Evolutionary conservation across 352 stramenopile genomes (phyloP), one percentile per base, ranked within the genome.

Genomic region (Thalassiosira mediterranea): DNA sequence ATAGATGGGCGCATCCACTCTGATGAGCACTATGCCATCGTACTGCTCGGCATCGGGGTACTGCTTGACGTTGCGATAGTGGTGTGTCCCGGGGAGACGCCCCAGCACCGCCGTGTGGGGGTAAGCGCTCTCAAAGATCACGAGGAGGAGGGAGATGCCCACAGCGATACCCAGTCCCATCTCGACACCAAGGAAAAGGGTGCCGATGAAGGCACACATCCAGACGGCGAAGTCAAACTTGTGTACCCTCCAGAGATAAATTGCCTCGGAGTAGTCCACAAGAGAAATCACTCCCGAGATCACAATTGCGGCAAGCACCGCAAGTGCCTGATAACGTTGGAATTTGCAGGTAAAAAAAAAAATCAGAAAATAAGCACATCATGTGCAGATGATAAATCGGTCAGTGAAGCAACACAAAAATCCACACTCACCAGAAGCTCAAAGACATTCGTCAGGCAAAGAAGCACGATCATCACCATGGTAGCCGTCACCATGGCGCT

Each of bases 341-440:
- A n/a, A n/a, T n/a, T n/a, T n/a, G n/a, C n/a, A n/a, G n/a, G n/a
- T n/a, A n/a, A n/a, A n/a, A n/a, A n/a, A n/a, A n/a, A n/a, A n/a
- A n/a, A n/a, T n/a, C n/a, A n/a, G n/a, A n/a, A n/a, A n/a, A n/a
- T n/a, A n/a, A n/a, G n/a, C n/a, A n/a, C n/a, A n/a, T n/a, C n/a
- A n/a, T n/a, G n/a, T n/a, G n/a, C 17, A 81, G 42, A 23, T 19
- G 26, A 29, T 48, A n/a, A n/a, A n/a, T n/a, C n/a, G n/a, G n/a
- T n/a, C 31, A 72, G 5, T 1, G 25, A 66, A 54, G 54, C 49
- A 87, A 57, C 47, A 60, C 15, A 52, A 59, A 21, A 79, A 77
- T 57, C 95, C n/a, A 88, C 83, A 63, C 95, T 94, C 1, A 95
- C 94, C 26, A 98, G 82, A 37, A 95, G 95, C 47, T 95, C 95